Evolutionary conservation across 2,329 filamentous ascomycete species (phyloP).

Genomic region (Elsinoe batatas): DNA sequence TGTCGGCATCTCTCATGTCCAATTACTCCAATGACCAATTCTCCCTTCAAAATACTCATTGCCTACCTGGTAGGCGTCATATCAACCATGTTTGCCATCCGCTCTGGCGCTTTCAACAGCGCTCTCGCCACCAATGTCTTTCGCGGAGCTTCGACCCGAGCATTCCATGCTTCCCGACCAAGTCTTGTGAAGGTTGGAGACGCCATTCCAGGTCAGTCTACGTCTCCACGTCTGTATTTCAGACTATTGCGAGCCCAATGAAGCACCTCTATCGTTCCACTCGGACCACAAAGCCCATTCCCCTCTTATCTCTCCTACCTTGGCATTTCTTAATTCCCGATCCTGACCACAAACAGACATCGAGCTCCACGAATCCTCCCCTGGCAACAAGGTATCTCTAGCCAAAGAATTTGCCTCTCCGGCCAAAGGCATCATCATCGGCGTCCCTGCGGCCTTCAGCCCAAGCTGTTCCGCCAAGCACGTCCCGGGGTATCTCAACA

Average conservation of each 20-base stretch:
- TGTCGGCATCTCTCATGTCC: not conserved
- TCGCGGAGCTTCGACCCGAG: slow-evolving; percentile 16
- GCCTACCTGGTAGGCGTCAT: slow-evolving; percentile 3
- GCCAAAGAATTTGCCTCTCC: slow-evolving; percentile 56
- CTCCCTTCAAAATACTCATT: not conserved
- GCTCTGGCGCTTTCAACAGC: slow-evolving; percentile 17
- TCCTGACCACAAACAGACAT: slow-evolving; percentile 36
- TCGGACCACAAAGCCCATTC: too few relatives aligned
- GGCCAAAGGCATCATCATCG: slow-evolving; percentile 71
- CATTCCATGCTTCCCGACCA: slow-evolving; percentile 56
- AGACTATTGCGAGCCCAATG: too few relatives aligned
- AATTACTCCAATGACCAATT: not conserved
- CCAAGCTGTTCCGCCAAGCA: slow-evolving; percentile 60
- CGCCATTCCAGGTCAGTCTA: slow-evolving; percentile 52
- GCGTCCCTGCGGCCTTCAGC: slow-evolving; percentile 54
- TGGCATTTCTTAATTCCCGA: too few relatives aligned
- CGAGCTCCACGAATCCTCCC: slow-evolving; percentile 73
- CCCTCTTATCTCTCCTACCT: too few relatives aligned
- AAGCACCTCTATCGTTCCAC: too few relatives aligned
- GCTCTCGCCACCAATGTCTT: slow-evolving; percentile 13
- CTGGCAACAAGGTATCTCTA: slow-evolving; percentile 83
- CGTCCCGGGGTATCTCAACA: slow-evolving; percentile 77
- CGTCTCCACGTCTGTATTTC: too few relatives aligned
- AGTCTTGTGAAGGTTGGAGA: slow-evolving; percentile 68
- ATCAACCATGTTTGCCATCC: slow-evolving; percentile 7